phyloP scores from a whole-genome alignment of 2,329 filamentous ascomycete genomes.

The Trichophyton schoenleinii region DNA sequence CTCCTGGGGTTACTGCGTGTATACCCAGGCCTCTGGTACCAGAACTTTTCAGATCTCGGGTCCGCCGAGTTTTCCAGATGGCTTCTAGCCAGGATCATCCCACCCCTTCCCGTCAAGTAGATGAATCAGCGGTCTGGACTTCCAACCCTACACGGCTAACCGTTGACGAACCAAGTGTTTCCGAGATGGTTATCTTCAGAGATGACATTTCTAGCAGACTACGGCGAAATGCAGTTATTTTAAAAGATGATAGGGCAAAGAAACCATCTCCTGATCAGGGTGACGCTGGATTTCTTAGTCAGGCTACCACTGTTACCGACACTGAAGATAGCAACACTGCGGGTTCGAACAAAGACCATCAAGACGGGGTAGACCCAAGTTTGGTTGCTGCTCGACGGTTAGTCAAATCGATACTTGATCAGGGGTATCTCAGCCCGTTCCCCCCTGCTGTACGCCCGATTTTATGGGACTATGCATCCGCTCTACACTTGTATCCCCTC shows the following conservation, averaged over 20 bases:
- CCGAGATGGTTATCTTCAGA: conserved; percentile 70
- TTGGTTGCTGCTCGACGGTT: conserved; percentile 53
- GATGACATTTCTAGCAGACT: conserved; percentile 76
- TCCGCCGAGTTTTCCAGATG: conserved; percentile 65
- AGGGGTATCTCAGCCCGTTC: conserved; percentile 81
- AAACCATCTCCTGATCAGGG: conserved; percentile 6
- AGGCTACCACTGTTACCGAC: background rate
- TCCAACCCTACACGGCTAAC: conserved; percentile 72
- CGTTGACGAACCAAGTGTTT: conserved; percentile 60
- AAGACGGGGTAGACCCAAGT: background rate
- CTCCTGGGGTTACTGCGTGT: conserved; percentile 35
- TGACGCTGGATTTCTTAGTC: background rate
- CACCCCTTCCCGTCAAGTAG: background rate
- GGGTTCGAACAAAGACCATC: conserved; percentile 5
- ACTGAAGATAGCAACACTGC: background rate
- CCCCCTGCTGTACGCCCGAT: conserved; percentile 65
- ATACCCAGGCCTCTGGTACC: conserved; percentile 50
- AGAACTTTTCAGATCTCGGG: conserved; percentile 76
- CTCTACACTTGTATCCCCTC: conserved; percentile 73
- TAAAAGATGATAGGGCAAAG: conserved; percentile 26
- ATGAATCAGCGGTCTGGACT: conserved; percentile 63
- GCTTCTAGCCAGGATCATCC: conserved; percentile 46
- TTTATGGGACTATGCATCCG: conserved; percentile 73
- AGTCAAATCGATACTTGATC: conserved; percentile 83
- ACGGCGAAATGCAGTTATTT: conserved; percentile 60